Base-by-base conservation (phyloP, 768 basidiomycete species). In the Scleroderma citrinum region DNA sequence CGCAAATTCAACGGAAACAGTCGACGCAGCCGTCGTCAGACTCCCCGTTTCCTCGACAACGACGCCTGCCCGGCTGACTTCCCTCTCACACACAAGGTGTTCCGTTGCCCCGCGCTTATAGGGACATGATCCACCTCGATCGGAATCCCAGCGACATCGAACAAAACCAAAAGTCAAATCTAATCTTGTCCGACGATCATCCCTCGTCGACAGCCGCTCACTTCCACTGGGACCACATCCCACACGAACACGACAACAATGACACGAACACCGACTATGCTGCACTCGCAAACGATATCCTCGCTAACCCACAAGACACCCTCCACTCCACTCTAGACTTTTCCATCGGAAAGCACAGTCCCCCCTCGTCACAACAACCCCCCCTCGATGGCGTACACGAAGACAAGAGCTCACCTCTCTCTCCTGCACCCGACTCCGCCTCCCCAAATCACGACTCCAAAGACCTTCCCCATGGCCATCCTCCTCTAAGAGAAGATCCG, bases 361-460 rank as follows among this genome's bases (percentile, higher is more conserved):
- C 55, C n/a, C 23, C 43, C 10, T 58, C 48, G 20, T 52, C 51
- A n/a, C 47, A 12, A 26, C 49, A 50, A 29, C 49, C 19, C 50
- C 13, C 43, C 0, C 64, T 42, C 47, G 56, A 60, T 48, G 24
- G 56, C 50, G 42, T 30, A 16, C 60, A 31, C 23, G 62, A 70
- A 35, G 76, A 81, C 67, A 70, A 70, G 57, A 75, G 71, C 58
- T 83, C 81, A 1, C 78, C 80, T 24, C 68, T 82, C 40, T 81
- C 81, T 17, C 80, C 81, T 21, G 69, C 74, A 0, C 79, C 81
- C 29, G 75, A 76, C 39, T 63, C 71, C 7, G 67, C 61, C 26
- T 73, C 75, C 1, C 71, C 70, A 16, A 61, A 58, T 14, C 60
- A 66, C 50, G 53, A 55, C 2, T 54, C 54, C 46, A 57, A 58